A percentile compares a stretch with the other conserved stretches of the same genome.
Conservation (phyloP, 441 rosid species). For the Manihot esculenta region DNA sequence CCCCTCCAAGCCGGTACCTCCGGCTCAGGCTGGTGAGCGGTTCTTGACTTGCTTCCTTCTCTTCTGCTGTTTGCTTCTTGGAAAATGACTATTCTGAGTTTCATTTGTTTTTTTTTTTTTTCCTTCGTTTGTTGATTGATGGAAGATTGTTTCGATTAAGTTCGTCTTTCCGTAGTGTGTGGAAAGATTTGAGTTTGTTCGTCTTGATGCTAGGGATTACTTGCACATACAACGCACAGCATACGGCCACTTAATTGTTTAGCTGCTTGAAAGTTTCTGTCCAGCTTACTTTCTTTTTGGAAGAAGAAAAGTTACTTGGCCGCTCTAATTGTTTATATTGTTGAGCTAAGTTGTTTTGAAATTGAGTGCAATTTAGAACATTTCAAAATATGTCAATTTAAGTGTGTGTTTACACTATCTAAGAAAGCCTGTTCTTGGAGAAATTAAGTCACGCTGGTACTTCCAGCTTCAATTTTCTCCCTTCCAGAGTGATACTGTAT, state of each 20-base stretch:
- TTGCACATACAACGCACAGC: background rate
- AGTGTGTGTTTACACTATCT: background rate
- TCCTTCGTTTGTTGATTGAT: too few relatives aligned
- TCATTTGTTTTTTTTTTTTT: background rate
- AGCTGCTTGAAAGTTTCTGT: too few relatives aligned
- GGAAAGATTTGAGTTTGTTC: background rate
- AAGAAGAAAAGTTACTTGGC: background rate
- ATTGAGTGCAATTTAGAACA: background rate
- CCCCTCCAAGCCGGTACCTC: slow-evolving; percentile 71
- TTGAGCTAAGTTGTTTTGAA: background rate
- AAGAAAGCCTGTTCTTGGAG: background rate
- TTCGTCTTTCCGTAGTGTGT: background rate
- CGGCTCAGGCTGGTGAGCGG: slow-evolving; percentile 63
- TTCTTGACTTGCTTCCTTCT: background rate
- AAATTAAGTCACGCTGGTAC: background rate
- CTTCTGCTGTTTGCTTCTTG: background rate
- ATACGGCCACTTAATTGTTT: too few relatives aligned
- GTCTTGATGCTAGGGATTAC: background rate
- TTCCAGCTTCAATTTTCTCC: background rate
- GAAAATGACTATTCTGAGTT: background rate
- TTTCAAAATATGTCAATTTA: background rate
- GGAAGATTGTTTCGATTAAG: background rate
- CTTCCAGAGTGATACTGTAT: background rate
- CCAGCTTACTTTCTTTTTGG: background rate
- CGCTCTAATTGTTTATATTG: too few relatives aligned